Base-by-base conservation (phyloP, 1,139 yeast species). In the Debaryomyces singareniensis region DNA sequence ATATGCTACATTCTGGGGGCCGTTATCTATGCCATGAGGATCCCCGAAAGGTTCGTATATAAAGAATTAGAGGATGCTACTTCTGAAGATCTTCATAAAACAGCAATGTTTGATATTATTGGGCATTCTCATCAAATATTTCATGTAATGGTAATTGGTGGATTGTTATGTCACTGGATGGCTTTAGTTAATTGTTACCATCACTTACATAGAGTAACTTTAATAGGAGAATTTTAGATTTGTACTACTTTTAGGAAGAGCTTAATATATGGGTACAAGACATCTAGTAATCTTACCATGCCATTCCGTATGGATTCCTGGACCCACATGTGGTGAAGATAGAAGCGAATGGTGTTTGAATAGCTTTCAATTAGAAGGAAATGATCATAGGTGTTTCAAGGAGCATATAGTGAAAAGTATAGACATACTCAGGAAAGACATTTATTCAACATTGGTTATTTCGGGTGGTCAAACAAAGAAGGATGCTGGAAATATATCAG, bases 71-170 rank as follows among this genome's bases (percentile, higher is more conserved):
- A 44, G 13, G 48, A 44, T 26, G 40, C 39, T 10, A 29, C 33
- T 7, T 33, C 43, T 27, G 37, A 42, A 13, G 26, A 32, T 3
- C 33, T 37, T 18, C 51, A 58, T 2, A 24, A 34, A 4, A 35
- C 46, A 0, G 71, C 69, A 3, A 58, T 35, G 16, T 82, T 72
- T 49, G 96, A 87, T 45, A 50, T 76, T 10, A 68, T 75, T 58
- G 95, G 95, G 1, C 83, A 84, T 42, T 82, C 95, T 3, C 96
- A 87, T 51, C 96, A 89, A 51, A 71, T 87, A 14, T 87, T 87
- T 51, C 96, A 87, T 51, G 57, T 83, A 3, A 56, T 83, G 47
- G 96, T 89, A 3, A 91, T 87, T 0, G 43, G 78, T 5, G 96
- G 95, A 3, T 94, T 95, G 0, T 62, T 60, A 35, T 78, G 82